phyloP scores from a whole-genome alignment of 2,329 filamentous ascomycete genomes.

The Cryoendolithus antarcticus region DNA sequence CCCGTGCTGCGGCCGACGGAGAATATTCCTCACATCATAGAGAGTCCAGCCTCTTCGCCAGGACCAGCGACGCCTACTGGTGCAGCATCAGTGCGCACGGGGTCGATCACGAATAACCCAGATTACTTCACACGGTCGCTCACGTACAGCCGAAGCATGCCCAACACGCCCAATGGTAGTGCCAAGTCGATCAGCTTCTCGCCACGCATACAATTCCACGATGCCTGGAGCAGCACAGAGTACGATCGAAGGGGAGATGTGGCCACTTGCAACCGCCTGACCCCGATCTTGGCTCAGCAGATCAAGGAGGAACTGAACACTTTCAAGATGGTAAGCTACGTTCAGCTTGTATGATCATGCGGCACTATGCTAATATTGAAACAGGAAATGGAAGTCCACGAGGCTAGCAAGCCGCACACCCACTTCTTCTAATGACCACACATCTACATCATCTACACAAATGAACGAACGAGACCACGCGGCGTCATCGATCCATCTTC shows the following conservation, averaged over 20 bases:
- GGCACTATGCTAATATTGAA: conserved; percentile 27
- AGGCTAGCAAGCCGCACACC: conserved; percentile 97
- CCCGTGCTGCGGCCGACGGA: conserved; percentile 55
- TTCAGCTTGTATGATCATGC: background rate
- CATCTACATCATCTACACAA: background rate
- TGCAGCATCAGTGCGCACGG: conserved; percentile 35
- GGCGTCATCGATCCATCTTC: conserved; percentile 1
- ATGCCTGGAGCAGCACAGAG: conserved; percentile 90
- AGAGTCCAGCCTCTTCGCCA: conserved; percentile 73
- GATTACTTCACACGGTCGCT: conserved; percentile 67
- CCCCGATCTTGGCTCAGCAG: conserved; percentile 92
- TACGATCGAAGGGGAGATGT: conserved; percentile 94
- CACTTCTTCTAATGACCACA: conserved; percentile 81
- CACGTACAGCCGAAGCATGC: conserved; percentile 67
- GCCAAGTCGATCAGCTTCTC: conserved; percentile 62
- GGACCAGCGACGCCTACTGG: conserved; percentile 60
- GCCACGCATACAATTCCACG: conserved; percentile 84
- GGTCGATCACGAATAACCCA: conserved; percentile 48
- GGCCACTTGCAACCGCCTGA: conserved; percentile 94
- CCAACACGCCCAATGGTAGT: conserved; percentile 57
- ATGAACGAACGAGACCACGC: conserved; percentile 3
- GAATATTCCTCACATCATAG: conserved; percentile 50
- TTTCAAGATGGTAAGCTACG: conserved; percentile 82
- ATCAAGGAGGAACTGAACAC: conserved; percentile 99
- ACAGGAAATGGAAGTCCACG: conserved; percentile 99